Conservation (phyloP, 768 basidiomycete species). For the Pulveroboletus sp. region DNA sequence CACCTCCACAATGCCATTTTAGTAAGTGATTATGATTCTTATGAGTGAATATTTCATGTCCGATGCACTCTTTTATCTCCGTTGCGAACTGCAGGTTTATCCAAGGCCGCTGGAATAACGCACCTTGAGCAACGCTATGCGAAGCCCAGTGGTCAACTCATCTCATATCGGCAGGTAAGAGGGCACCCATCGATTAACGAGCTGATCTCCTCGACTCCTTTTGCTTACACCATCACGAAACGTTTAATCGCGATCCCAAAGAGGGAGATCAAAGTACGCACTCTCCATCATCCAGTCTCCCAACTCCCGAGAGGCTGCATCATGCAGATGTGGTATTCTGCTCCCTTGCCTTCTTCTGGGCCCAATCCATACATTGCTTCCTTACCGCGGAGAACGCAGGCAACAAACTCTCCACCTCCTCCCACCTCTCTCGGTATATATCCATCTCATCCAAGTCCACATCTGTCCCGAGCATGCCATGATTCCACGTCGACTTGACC, state of each 20-base stretch:
- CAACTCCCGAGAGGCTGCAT: neutral
- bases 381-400: constrained; percentile 21
- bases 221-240: neutral
- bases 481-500: constrained; percentile 15
- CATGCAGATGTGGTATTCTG: neutral
- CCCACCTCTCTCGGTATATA: constrained; percentile 15
- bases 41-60: neutral
- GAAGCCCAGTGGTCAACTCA: neutral
- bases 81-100: neutral
- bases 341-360: neutral
- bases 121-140: no score
- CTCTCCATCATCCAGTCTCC: neutral
- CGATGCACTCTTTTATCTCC: neutral
- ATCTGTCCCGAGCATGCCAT: neutral
- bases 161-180: neutral
- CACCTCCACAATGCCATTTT: neutral
- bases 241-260: neutral
- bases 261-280: neutral
- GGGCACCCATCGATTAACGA: neutral
- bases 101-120: neutral
- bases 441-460: constrained; percentile 8
- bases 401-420: constrained; percentile 20
- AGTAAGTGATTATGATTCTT: no score
- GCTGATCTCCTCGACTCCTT: neutral
- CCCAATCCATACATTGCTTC: constrained; percentile 13